Base-by-base conservation (phyloP, 176 grass and related monocot species). In the Typha latifolia region DNA sequence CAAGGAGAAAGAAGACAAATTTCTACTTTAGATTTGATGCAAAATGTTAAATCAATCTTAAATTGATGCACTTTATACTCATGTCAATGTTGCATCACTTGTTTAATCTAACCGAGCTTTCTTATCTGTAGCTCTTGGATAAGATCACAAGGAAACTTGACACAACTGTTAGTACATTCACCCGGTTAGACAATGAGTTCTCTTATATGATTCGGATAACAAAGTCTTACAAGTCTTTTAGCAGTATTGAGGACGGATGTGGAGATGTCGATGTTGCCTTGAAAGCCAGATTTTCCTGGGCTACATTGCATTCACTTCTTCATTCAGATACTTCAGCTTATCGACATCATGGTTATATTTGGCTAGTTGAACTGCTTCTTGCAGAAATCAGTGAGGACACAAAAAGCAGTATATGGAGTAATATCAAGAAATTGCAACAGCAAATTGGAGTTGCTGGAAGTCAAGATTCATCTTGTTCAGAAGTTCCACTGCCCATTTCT, bases 341-440 rank as follows among this genome's bases (percentile, higher is more conserved):
- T 62, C 90, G 89, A 51, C 94, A 99, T 66, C 89, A 99, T 92
- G 94, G 94, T 67, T 99, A 93, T 86, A 90, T 93, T 72, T 99
- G 94, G 89, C 73, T 99, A 67, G 89, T 93, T 57, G 94, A 99
- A 69, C 84, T 93, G 62, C 89, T 99, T 72, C 75, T 99, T 75
- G 82, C 83, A n/a, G 94, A 99, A 87, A 82, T 97, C 49, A 84
- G 82, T 77, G 86, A 81, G 62, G 83, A 86, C 69, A 90, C 75
- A 67, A 76, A 80, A 67, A 78, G 78, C 59, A 83, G 72, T 71
- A 76, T 99, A 68, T 99, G 89, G 85, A 85, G 63, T 62, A 99
- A 90, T 79, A 86, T 93, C n/a, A 80, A 82, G 70, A 86, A 80
- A 19, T 79, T 99, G 52, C 89, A 90, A 74, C 51, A 90, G 62